Conservation (phyloP, 2,329 filamentous ascomycete species). For the Albophoma yamanashiensis region DNA sequence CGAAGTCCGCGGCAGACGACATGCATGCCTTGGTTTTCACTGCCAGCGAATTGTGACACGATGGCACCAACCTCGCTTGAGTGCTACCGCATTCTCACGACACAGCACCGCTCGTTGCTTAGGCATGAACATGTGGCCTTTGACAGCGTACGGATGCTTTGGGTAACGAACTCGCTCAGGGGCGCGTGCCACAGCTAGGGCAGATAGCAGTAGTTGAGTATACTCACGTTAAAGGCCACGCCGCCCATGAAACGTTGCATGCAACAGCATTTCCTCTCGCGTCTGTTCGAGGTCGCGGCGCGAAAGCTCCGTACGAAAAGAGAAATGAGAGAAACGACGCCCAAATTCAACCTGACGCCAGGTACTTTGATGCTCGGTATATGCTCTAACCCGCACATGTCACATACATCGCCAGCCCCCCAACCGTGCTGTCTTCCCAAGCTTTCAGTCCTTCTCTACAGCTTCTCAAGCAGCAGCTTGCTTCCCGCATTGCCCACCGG, state of each 20-base stretch:
- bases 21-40: neutral
- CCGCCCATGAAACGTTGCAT: neutral
- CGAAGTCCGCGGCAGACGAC: neutral
- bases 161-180: neutral
- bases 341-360: conserved; percentile 1
- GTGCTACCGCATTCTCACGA: neutral
- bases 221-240: neutral
- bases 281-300: neutral
- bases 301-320: neutral
- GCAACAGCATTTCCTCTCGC: neutral
- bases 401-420: neutral
- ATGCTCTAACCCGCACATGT: neutral
- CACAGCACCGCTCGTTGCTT: neutral
- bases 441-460: conserved; percentile 18
- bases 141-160: neutral
- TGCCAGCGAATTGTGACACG: neutral
- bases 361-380: neutral
- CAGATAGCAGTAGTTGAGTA: neutral
- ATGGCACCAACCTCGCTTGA: neutral
- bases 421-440: neutral
- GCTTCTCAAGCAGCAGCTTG: conserved; percentile 48
- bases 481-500: conserved; percentile 51
- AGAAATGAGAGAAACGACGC: neutral
- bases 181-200: neutral
- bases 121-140: neutral